These are phyloP conservation scores for Mucor piriformis DNA, from an alignment of 371 early-diverging fungal genomes.

Conservation along the genomic window DNA sequence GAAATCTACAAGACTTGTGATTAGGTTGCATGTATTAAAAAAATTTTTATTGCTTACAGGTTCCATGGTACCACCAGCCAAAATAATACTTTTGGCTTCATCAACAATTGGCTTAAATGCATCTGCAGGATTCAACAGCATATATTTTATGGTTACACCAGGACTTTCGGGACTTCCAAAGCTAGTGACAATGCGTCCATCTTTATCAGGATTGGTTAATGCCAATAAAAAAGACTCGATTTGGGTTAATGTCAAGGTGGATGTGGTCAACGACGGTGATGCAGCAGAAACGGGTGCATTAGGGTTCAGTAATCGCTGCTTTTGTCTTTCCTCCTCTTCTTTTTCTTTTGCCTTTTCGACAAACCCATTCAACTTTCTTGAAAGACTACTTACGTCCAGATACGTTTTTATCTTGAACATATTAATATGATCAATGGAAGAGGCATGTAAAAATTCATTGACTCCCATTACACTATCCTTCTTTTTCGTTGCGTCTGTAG, in stretches of 20 bases:
- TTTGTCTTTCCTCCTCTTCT: slow-evolving; percentile 29
- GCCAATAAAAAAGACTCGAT: slow-evolving; percentile 64
- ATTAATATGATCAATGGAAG: slow-evolving; percentile 84
- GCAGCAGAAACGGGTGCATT: slow-evolving; percentile 2
- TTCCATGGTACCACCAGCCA: slow-evolving; percentile 98
- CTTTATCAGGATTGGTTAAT: slow-evolving; percentile 64
- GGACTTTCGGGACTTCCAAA: slow-evolving; percentile 12
- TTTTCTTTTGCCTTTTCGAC: slow-evolving; percentile 50
- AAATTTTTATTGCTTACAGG: slow-evolving; percentile 60
- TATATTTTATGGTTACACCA: slow-evolving; percentile 60
- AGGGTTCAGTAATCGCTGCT: slow-evolving; percentile 14
- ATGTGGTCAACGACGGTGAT: slow-evolving; percentile 14
- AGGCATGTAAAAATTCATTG: slow-evolving; percentile 73
- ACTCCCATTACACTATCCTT: slow-evolving; percentile 51
- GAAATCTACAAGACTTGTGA: slow-evolving; percentile 26
- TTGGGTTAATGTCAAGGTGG: slow-evolving; percentile 52
- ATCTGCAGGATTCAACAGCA: slow-evolving; percentile 86
- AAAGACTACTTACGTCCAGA: slow-evolving; percentile 71
- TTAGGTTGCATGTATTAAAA: neutral
- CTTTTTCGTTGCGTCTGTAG: slow-evolving; percentile 7
- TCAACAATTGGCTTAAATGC: slow-evolving; percentile 80
- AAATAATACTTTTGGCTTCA: slow-evolving; percentile 81
- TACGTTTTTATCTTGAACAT: slow-evolving; percentile 80
- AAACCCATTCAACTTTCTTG: slow-evolving; percentile 71
- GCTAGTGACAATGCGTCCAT: slow-evolving; percentile 70